A percentile compares a stretch with the other conserved stretches of the same genome.
Conservation (phyloP, 352 stramenopile genomes). For the Plasmopara muralis region DNA sequence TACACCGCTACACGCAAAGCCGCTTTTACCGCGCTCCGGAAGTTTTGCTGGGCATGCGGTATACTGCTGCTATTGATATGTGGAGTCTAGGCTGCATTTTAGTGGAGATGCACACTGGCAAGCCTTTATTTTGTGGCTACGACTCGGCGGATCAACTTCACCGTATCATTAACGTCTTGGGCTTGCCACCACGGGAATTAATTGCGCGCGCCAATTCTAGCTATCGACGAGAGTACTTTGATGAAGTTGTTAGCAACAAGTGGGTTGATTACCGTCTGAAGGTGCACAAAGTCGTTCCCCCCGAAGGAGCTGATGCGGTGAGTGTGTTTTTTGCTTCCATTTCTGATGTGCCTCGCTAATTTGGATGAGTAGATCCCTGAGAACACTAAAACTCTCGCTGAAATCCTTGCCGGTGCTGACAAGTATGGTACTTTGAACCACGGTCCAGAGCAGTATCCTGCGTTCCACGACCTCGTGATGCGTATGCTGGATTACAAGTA, state of each 20-base stretch:
- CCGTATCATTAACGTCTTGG: constrained; percentile 93
- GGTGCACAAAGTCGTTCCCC: constrained; percentile 40
- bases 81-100: constrained; percentile 87
- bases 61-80: constrained; percentile 84
- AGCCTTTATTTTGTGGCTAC: constrained; percentile 94
- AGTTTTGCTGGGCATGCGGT: constrained; percentile 76
- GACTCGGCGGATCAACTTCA: constrained; percentile 97
- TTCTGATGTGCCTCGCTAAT: neutral
- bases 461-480: constrained; percentile 92
- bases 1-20: constrained; percentile 98
- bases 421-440: constrained; percentile 57
- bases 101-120: constrained; percentile 97
- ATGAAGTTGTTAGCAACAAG: constrained; percentile 61
- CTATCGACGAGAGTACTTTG: constrained; percentile 90
- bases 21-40: constrained; percentile 94
- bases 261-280: constrained; percentile 63
- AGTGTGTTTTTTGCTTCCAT: constrained; percentile 12
- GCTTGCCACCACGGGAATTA: constrained; percentile 89
- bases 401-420: constrained; percentile 49
- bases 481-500: constrained; percentile 95
- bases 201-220: constrained; percentile 82
- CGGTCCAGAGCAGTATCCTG: constrained; percentile 78
- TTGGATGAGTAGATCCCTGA: constrained; percentile 24
- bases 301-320: constrained; percentile 29
- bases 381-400: constrained; percentile 35